A percentile compares a stretch with the other conserved stretches of the same genome.
Evolutionary conservation across 306 rosid species (phyloP).

Genomic region (Corylus americana): DNA sequence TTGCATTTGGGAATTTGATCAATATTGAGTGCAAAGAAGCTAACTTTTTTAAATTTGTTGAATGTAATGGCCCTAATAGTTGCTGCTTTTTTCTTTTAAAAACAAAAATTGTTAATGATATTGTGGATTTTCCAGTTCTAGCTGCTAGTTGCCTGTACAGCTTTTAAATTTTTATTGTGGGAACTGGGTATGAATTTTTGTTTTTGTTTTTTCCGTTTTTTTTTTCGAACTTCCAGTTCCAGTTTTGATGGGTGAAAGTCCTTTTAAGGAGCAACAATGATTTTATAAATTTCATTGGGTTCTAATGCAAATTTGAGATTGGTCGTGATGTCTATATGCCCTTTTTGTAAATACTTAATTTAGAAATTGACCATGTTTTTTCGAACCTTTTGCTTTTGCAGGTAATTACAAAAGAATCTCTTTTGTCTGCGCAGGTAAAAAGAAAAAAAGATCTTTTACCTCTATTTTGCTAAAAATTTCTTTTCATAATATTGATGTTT

Average conservation of each 20-base stretch:
- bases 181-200: too few species aligned
- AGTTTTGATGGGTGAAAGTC: neutral
- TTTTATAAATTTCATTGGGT: neutral
- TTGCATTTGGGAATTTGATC: neutral
- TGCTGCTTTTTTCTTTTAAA: neutral
- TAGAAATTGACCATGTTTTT: slow-evolving; percentile 18
- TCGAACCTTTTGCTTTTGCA: slow-evolving; percentile 28
- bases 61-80: neutral
- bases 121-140: neutral
- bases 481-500: slow-evolving; percentile 25
- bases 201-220: too few species aligned
- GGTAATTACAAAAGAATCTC: slow-evolving; percentile 82
- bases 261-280: neutral
- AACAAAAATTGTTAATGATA: too few species aligned
- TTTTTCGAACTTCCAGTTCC: neutral
- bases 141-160: neutral
- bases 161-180: neutral
- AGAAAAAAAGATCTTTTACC: neutral
- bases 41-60: neutral
- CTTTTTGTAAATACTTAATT: neutral
- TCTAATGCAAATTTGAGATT: neutral
- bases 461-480: slow-evolving; percentile 1
- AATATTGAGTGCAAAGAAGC: neutral
- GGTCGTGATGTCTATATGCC: neutral
- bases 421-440: slow-evolving; percentile 78